These are phyloP conservation scores for Solanum chmielewskii DNA, from an alignment of 257 asterid species.

Conservation along the genomic window DNA sequence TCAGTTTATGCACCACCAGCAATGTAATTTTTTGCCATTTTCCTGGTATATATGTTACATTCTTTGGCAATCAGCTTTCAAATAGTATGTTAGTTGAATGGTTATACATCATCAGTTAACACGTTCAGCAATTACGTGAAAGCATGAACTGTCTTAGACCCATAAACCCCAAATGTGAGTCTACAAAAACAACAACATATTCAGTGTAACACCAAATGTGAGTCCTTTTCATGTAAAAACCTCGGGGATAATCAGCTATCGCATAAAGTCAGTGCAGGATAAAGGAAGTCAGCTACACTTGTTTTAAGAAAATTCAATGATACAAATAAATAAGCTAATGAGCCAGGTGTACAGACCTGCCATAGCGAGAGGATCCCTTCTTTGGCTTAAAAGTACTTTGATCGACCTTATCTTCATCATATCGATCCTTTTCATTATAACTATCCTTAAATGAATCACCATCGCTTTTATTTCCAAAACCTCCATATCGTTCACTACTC, in stretches of 20 bases:
- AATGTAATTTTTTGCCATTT: neutral
- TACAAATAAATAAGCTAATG: neutral
- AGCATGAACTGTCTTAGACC: neutral
- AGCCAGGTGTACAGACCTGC: slow-evolving; percentile 39
- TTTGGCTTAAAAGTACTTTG: slow-evolving; percentile 26
- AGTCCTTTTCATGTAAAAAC: neutral
- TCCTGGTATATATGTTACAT: neutral
- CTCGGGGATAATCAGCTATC: neutral
- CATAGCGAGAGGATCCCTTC: slow-evolving; percentile 48
- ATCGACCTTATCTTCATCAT: slow-evolving; percentile 53
- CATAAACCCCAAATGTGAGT: neutral
- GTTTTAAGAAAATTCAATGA: neutral
- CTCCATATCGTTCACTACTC: slow-evolving; percentile 56
- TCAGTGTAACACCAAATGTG: neutral
- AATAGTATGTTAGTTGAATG: neutral
- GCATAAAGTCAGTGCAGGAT: neutral
- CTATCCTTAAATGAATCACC: slow-evolving; percentile 35
- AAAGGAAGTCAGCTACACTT: neutral
- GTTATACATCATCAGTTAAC: neutral
- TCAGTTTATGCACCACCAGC: neutral
- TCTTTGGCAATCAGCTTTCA: neutral
- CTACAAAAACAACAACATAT: neutral
- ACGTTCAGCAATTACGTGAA: neutral
- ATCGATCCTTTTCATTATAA: slow-evolving; percentile 41
- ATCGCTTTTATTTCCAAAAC: slow-evolving; percentile 51